These are phyloP conservation scores for Coccomyxa subellipsoidea DNA, from an alignment of 163 green algal genomes.

Conservation along the genomic window DNA sequence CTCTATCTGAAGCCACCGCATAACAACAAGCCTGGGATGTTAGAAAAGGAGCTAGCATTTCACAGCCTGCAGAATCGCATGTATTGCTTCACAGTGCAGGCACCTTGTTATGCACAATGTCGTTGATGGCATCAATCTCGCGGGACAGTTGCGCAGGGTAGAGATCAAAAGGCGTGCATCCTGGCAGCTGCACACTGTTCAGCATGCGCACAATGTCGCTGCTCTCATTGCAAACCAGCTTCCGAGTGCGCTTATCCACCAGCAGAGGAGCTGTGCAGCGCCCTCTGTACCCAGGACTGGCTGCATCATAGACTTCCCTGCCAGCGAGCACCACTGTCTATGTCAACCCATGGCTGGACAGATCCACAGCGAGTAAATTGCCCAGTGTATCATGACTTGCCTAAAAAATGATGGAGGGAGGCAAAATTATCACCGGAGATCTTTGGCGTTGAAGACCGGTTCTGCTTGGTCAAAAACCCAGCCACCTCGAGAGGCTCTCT, in stretches of 20 bases:
- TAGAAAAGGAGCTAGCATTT: too few species aligned
- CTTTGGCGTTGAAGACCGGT: conserved; percentile 65
- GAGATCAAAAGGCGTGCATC: conserved; percentile 60
- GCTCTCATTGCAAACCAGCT: conserved; percentile 81
- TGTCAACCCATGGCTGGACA: too few species aligned
- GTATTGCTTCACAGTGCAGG: too few species aligned
- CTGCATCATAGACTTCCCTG: conserved; percentile 78
- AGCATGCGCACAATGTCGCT: conserved; percentile 71
- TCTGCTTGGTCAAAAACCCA: conserved; percentile 81
- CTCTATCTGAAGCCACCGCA: not conserved
- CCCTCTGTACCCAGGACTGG: conserved; percentile 65
- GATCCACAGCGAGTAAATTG: too few species aligned
- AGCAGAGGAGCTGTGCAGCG: conserved; percentile 90
- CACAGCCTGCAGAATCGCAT: too few species aligned
- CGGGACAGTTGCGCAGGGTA: conserved; percentile 53
- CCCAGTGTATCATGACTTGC: too few species aligned
- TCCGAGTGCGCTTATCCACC: conserved; percentile 56
- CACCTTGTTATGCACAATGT: conserved; percentile 44
- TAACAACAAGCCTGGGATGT: too few species aligned
- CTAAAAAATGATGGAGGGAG: too few species aligned
- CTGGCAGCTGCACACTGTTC: conserved; percentile 50
- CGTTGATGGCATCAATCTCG: conserved; percentile 67
- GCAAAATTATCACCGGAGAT: conserved; percentile 66
- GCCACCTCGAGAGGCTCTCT: conserved; percentile 73
- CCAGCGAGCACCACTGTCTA: too few species aligned